These are phyloP conservation scores for Magnolia changhungtana DNA, from an alignment of 164 flowering plant species.

Conservation along the genomic window DNA sequence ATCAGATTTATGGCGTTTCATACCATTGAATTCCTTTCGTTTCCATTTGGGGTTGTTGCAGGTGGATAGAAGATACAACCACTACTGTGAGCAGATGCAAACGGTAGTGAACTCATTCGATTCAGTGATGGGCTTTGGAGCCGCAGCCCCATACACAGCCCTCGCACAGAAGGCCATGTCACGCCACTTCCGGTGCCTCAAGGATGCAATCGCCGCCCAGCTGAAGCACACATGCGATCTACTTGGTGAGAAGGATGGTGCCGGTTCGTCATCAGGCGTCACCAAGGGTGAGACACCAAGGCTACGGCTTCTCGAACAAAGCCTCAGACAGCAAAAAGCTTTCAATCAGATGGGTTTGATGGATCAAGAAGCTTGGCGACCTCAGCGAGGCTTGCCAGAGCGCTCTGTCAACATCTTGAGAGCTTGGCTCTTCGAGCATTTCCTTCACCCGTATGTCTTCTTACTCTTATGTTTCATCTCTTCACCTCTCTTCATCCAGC, in stretches of 20 bases:
- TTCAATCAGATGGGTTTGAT: slow-evolving; percentile 92
- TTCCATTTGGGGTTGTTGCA: slow-evolving; percentile 18
- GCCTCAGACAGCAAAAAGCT: slow-evolving; percentile 81
- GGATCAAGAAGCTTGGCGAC: slow-evolving; percentile 99
- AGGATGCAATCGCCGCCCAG: slow-evolving; percentile 76
- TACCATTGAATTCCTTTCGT: neutral
- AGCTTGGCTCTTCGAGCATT: slow-evolving; percentile 99
- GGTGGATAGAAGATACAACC: slow-evolving; percentile 92
- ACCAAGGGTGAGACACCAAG: slow-evolving; percentile 98
- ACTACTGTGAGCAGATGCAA: slow-evolving; percentile 96
- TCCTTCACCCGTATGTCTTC: slow-evolving; percentile 91
- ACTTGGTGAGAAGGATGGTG: slow-evolving; percentile 79
- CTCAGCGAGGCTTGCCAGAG: slow-evolving; percentile 94
- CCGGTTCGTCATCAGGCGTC: slow-evolving; percentile 46
- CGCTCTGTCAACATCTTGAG: slow-evolving; percentile 88
- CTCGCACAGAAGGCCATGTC: slow-evolving; percentile 98
- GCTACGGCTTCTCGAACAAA: slow-evolving; percentile 77
- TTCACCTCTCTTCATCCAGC: neutral
- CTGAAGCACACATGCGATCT: slow-evolving; percentile 76
- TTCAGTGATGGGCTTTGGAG: slow-evolving; percentile 86
- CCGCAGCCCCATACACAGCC: slow-evolving; percentile 84
- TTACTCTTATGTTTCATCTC: neutral
- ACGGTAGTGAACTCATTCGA: slow-evolving; percentile 95
- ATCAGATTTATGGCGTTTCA: neutral
- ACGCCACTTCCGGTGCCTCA: slow-evolving; percentile 84